A percentile compares a stretch with the other conserved stretches of the same genome.
Evolutionary conservation across 257 asterid species (phyloP).

Genomic region (Lantana camara): DNA sequence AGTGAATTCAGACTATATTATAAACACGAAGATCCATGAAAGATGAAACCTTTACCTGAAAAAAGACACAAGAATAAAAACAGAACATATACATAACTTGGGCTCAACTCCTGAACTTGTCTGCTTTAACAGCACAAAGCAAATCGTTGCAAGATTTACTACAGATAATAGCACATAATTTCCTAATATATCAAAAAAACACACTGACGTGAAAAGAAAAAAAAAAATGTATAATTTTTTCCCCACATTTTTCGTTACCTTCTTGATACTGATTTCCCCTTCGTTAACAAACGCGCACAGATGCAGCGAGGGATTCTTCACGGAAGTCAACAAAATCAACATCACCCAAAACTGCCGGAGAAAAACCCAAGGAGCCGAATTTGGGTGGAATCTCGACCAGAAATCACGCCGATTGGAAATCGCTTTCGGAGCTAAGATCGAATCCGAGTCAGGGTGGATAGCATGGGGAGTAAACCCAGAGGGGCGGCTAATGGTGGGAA

Average conservation of each 20-base stretch:
- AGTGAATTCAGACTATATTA: too few species aligned
- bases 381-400: constrained; percentile 46
- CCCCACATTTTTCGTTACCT: neutral
- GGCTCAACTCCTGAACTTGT: constrained; percentile 18
- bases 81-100: constrained; percentile 42
- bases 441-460: constrained; percentile 45
- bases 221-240: constrained; percentile 22
- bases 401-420: constrained; percentile 39
- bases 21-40: too few species aligned
- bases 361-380: constrained; percentile 39
- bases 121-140: too few species aligned
- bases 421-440: constrained; percentile 45
- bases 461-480: constrained; percentile 76
- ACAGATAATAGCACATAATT: neutral
- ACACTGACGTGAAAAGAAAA: neutral
- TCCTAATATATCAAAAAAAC: neutral
- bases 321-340: constrained; percentile 16
- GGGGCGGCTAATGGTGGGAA: constrained; percentile 53
- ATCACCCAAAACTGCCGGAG: constrained; percentile 36
- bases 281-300: constrained; percentile 22
- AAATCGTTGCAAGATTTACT: neutral
- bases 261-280: constrained; percentile 9
- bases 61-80: neutral
- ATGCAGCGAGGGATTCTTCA: constrained; percentile 38
- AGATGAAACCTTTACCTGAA: too few species aligned